Base-by-base conservation (phyloP, 192 early-diverging fungal genomes). In the Haplosporangium gracile region DNA sequence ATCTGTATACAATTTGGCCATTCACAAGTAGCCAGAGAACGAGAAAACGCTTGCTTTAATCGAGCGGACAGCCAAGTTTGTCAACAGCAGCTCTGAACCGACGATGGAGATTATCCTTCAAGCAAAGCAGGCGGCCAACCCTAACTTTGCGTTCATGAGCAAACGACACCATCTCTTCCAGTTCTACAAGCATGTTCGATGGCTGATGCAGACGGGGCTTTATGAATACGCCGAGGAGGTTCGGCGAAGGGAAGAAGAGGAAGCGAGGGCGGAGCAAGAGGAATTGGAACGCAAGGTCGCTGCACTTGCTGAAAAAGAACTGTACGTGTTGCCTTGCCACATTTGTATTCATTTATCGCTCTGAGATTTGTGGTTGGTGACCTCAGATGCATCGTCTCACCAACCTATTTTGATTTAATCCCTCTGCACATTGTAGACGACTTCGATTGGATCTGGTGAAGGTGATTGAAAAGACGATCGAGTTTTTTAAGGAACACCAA, bases 61-160 rank as follows among this genome's bases (percentile, higher is more conserved):
- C 42, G 94, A 95, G 76, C 87, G 89, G 40, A 95, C 95, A 0
- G 95, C 95, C 16, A 90, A 90, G 75, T 95, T 96, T 82, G 89
- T 96, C 53, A 86, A 90, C 63, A 83, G 90, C 70, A 78, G 88
- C 76, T 78, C 84, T 26, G 87, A 92, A 55, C 88, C 95, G 1
- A 91, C 93, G 34, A 92, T 94, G 88, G 95, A 96, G 82, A 91
- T 96, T 60, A 78, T 91, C 42, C 90, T 96, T 34, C 94, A 96
- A 76, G 95, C 93, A 72, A 93, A 93, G 81, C 94, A 96, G 78
- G 94, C 91, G 0, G 92, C 90, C 34, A 96, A 95, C 70, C 91
- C 92, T 26, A 90, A 92, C 20, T 96, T 96, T 88, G 91, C 87
- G 5, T 97, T 97, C 81, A 81, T 97, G 73, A 89, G 91, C 72